A percentile compares a stretch with the other conserved stretches of the same genome.
These are phyloP conservation scores for Phaseolus lunatus DNA, from an alignment of 306 rosid genomes.

Conservation along the genomic window DNA sequence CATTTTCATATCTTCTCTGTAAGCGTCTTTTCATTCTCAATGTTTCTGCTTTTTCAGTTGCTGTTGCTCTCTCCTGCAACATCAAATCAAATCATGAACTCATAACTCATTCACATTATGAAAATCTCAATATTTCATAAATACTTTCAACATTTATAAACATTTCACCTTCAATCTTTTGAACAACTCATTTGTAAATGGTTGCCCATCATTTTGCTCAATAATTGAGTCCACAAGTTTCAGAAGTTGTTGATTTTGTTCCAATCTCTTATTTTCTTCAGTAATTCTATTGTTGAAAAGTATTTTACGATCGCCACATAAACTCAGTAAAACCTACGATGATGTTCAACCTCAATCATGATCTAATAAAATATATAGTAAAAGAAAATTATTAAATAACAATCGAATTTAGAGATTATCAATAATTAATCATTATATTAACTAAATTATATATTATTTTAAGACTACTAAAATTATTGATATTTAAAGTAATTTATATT, in stretches of 20 bases:
- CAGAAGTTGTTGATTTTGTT: not conserved
- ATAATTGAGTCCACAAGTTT: not conserved
- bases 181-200: not conserved
- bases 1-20: not conserved
- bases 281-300: not conserved
- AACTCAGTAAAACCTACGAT: not conserved
- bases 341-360: too few relatives aligned
- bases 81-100: not conserved
- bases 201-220: not conserved
- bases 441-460: too few relatives aligned
- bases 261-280: not conserved
- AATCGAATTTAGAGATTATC: too few relatives aligned
- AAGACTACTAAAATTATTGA: too few relatives aligned
- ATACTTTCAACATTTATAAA: not conserved
- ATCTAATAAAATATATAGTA: too few relatives aligned
- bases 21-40: not conserved
- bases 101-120: not conserved
- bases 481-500: too few relatives aligned
- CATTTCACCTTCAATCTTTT: not conserved
- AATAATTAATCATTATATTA: too few relatives aligned
- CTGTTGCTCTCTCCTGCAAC: not conserved
- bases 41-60: not conserved
- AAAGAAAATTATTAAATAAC: too few relatives aligned
- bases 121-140: not conserved
- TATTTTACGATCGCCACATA: not conserved